Percentiles rank a stretch among this genome's conserved stretches.
These are phyloP conservation scores for Torulaspora indica DNA, from an alignment of 805 yeast genomes.

Conservation along the genomic window DNA sequence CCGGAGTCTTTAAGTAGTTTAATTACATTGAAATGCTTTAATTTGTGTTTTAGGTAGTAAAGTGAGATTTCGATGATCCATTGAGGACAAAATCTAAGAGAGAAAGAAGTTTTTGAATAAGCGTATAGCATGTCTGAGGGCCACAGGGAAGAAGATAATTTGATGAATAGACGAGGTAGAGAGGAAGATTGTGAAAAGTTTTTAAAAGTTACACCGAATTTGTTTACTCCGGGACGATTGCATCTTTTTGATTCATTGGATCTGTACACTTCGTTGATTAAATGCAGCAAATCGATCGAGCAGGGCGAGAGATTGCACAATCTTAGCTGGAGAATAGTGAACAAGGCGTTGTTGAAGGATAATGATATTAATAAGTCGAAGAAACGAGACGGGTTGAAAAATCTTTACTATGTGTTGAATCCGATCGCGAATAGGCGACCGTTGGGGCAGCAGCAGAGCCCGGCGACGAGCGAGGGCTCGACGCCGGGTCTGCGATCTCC, in stretches of 20 bases:
- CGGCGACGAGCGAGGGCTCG: background rate
- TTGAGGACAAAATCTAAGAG: constrained; percentile 1
- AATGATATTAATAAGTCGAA: constrained; percentile 29
- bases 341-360: constrained; percentile 29
- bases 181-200: constrained; percentile 12
- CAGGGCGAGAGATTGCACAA: constrained; percentile 35
- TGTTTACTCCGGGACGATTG: constrained; percentile 33
- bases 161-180: background rate
- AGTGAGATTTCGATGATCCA: constrained; percentile 5
- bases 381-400: constrained; percentile 36
- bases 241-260: constrained; percentile 32
- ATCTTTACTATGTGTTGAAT: constrained; percentile 29
- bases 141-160: constrained; percentile 1
- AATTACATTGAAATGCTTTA: constrained; percentile 2
- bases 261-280: constrained; percentile 30
- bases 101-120: too few relatives aligned
- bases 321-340: constrained; percentile 34
- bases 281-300: constrained; percentile 24
- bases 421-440: constrained; percentile 15
- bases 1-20: background rate
- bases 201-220: constrained; percentile 32
- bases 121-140: constrained; percentile 1
- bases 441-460: constrained; percentile 5
- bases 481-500: constrained; percentile 6
- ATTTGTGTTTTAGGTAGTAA: background rate